These are phyloP conservation scores for Penicillium digitatum DNA, from an alignment of 2,329 filamentous ascomycete genomes.

Conservation along the genomic window DNA sequence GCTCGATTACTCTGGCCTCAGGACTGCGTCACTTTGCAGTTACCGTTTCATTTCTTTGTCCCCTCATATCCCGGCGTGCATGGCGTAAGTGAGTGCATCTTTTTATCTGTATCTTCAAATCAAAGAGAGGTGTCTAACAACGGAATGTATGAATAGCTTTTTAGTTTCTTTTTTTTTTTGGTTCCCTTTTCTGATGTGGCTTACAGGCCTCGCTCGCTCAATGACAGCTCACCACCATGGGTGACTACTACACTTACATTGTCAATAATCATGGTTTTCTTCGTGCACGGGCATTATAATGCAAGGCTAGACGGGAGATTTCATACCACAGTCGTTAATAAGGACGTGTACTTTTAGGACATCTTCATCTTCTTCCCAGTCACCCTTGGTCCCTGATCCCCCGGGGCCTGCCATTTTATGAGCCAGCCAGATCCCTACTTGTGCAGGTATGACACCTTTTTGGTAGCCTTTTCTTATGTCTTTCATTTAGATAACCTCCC, in stretches of 20 bases:
- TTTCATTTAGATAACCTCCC: too few species aligned
- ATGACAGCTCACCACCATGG: background rate
- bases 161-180: background rate
- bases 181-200: slow-evolving; percentile 1
- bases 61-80: slow-evolving; percentile 4
- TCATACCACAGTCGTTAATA: background rate
- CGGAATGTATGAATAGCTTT: slow-evolving; percentile 22
- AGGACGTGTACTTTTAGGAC: too few species aligned
- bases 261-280: slow-evolving; percentile 11
- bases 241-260: slow-evolving; percentile 4
- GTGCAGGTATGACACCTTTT: too few species aligned
- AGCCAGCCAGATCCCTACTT: too few species aligned
- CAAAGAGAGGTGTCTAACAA: slow-evolving; percentile 1
- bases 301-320: background rate
- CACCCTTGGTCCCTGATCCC: background rate
- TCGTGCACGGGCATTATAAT: background rate
- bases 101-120: slow-evolving; percentile 1
- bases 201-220: background rate
- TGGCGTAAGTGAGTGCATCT: slow-evolving; percentile 3
- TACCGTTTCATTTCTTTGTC: background rate
- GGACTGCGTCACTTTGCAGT: background rate
- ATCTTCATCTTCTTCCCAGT: background rate
- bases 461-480: too few species aligned
- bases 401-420: too few species aligned
- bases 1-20: background rate